Evolutionary conservation across 306 rosid species (phyloP), one percentile per base, ranked within the genome.

Genomic region (Prunus armeniaca): DNA sequence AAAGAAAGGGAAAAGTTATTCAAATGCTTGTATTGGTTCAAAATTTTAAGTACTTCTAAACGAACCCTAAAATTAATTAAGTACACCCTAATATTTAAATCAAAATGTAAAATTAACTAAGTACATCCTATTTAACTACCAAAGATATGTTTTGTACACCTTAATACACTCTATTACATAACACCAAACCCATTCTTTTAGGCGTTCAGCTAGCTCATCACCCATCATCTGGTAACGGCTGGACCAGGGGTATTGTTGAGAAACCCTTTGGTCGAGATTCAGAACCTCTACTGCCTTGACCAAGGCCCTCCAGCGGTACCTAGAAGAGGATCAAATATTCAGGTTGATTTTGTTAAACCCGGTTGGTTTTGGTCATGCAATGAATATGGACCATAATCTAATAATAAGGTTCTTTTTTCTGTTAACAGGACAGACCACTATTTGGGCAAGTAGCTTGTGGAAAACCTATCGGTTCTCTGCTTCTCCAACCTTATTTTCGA

Each of bases 221-320:
- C 86, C 95, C 55, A n/a, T 93, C 98, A 70, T 88, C 96, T 25
- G 74, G 86, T 68, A 82, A 87, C 81, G 95, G 98, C 72, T 93
- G 95, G 98, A 93, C 96, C 30, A 89, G 91, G 78, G 98, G 88
- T 86, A 93, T 93, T 84, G 98, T 93, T 55, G 95, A 93, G 84
- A 93, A 91, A 80, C 98, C 98, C 64, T 93, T 93, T 80, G 98
- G 98, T 52, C 95, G 95, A 41, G 96, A 91, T 89, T 91, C 98
- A 60, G 91, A 86, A 51, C 98, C 76, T 93, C 98, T 57, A 93
- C 96, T 69, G 88, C 98, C 74, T 88, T 93, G 85, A 93, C 98
- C 54, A 89, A 68, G 72, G 82, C 93, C 41, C 93, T 91, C 57
- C 86, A 93, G 80, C 87, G 84, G 82, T 86, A 91, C 81, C 84